Base-by-base conservation (phyloP, 768 basidiomycete genomes). In the Mycena indigotica region DNA sequence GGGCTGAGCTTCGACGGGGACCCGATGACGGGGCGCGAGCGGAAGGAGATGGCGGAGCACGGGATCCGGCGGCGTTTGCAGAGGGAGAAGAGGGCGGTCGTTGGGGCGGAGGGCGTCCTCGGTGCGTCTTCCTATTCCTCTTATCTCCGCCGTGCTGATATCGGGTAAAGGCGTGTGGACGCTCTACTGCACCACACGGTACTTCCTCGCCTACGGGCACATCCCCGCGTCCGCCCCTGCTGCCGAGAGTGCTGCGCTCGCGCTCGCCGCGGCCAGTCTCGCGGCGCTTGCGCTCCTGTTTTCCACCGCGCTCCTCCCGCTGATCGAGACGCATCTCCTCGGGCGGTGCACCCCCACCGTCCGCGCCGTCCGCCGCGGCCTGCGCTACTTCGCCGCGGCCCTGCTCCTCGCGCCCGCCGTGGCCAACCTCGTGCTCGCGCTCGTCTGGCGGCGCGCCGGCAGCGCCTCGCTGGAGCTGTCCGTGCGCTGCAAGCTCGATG, bases 171-270 rank as follows among this genome's bases (percentile, higher is more conserved):
- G 73, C 58, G 68, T 67, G 26, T 91, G 88, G 86, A 79, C 83
- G 25, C 66, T 75, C 5, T 91, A 88, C 68, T 86, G 80, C 58
- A 76, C 81, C 5, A 68, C 84, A 52, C 85, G 88, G 40, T 92
- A 91, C 67, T 85, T 80, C 64, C 64, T 89, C 12, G 84, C 86
- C 3, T 86, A 80, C 63, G 73, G 72, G 10, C 8, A 45, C 5
- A 63, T 72, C 17, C n/a, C n/a, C n/a, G 81, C 80, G 67, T 59
- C 71, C 2, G 73, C 78, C 5, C 55, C 58, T 16, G 67, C 65
- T 23, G 81, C 83, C 38, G 80, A 81, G 58, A 66, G 68, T 0
- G 66, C 74, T 24, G 72, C 81, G 23, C 69, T 87, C 5, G 75
- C 75, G 2, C 72, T 88, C 17, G 86, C 82, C 4, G 77, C 79